Conservation (phyloP, 495 filamentous ascomycete genomes). For the Podospora conica region DNA sequence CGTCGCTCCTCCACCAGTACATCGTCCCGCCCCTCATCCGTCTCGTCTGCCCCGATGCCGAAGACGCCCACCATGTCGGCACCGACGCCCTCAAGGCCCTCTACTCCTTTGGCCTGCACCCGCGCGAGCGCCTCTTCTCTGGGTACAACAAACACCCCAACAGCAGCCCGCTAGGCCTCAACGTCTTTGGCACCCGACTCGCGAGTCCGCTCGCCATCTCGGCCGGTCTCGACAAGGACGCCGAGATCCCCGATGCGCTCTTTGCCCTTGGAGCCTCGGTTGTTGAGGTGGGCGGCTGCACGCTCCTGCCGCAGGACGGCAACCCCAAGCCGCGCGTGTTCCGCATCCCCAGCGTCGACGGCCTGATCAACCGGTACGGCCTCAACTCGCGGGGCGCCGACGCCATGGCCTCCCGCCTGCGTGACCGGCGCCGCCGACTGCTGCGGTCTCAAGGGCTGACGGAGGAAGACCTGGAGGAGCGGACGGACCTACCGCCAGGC, state of each 20-base stretch:
- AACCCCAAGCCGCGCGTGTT: conserved; percentile 87
- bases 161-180: conserved; percentile 31
- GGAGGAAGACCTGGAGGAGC: conserved; percentile 67
- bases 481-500: conserved; percentile 60
- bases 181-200: conserved; percentile 74
- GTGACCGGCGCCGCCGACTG: conserved; percentile 70
- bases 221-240: conserved; percentile 91
- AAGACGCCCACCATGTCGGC: conserved; percentile 81
- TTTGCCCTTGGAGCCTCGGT: conserved; percentile 75
- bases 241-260: conserved; percentile 73
- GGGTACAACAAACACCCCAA: conserved; percentile 9
- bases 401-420: conserved; percentile 69
- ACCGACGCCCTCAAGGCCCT: conserved; percentile 62
- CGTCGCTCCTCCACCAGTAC: conserved; percentile 79
- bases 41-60: conserved; percentile 69
- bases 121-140: conserved; percentile 57
- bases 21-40: conserved; percentile 70
- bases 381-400: conserved; percentile 89
- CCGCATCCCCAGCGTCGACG: conserved; percentile 70
- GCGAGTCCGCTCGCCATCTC: conserved; percentile 86
- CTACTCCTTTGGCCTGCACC: conserved; percentile 59
- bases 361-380: conserved; percentile 91
- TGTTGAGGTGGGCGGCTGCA: conserved; percentile 88
- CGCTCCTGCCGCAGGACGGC: conserved; percentile 75
- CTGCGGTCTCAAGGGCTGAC: conserved; percentile 63